phyloP scores from a whole-genome alignment of 805 yeast species.

The Komagataella ulmi region DNA sequence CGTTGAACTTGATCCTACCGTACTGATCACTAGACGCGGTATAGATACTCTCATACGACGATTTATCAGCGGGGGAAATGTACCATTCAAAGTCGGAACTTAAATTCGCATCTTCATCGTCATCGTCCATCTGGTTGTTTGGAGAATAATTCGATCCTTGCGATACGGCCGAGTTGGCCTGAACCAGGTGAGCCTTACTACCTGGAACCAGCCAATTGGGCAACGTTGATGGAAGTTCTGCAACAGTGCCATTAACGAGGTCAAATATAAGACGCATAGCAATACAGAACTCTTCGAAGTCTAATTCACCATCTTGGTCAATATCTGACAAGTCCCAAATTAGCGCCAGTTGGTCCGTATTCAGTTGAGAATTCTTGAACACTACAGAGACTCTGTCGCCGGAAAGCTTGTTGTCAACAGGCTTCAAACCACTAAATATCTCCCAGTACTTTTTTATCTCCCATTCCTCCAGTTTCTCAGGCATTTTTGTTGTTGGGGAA shows the following conservation, averaged over 20 bases:
- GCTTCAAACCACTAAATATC: slow-evolving; percentile 82
- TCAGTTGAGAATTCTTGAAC: slow-evolving; percentile 76
- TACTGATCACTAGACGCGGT: slow-evolving; percentile 59
- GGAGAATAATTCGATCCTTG: slow-evolving; percentile 10
- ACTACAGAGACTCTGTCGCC: slow-evolving; percentile 83
- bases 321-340: slow-evolving; percentile 92
- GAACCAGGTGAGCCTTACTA: slow-evolving; percentile 71
- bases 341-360: slow-evolving; percentile 61
- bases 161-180: slow-evolving; percentile 62
- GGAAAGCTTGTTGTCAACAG: slow-evolving; percentile 62
- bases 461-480: slow-evolving; percentile 72
- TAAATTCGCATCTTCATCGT: slow-evolving; percentile 48
- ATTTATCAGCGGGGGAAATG: slow-evolving; percentile 77
- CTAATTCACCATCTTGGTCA: slow-evolving; percentile 82
- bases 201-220: slow-evolving; percentile 94
- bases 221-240: slow-evolving; percentile 51
- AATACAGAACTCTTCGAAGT: slow-evolving; percentile 95
- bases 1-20: slow-evolving; percentile 69
- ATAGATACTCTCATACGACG: slow-evolving; percentile 69
- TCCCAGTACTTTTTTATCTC: slow-evolving; percentile 98
- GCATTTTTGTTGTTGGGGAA: slow-evolving; percentile 17
- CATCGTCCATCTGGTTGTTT: slow-evolving; percentile 23
- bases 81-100: slow-evolving; percentile 88
- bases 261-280: slow-evolving; percentile 95
- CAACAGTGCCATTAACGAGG: slow-evolving; percentile 55